Base-by-base conservation (phyloP, 441 rosid species). In the Cnidoscolus chayamansa region DNA sequence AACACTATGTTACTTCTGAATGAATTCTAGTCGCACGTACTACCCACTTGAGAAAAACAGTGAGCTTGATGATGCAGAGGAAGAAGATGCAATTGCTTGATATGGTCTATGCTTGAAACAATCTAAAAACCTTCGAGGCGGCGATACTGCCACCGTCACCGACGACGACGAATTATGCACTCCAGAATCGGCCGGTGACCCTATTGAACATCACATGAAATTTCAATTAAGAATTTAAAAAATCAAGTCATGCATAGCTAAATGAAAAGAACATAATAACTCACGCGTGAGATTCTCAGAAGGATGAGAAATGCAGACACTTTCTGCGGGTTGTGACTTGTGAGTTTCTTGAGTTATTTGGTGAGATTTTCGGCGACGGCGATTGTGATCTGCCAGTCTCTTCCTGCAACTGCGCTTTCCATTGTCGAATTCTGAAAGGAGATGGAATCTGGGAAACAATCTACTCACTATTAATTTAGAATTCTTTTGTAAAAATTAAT, bases 371-470 rank as follows among this genome's bases (percentile, higher is more conserved):
- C 98, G 82, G 71, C 99, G 81, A 48, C 99, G 89, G 7, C 97
- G 91, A 69, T 94, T 94, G 81, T 94, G 99, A 87, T 92, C 99
- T 0, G 98, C 97, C 72, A 94, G 74, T 70, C 99, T 81, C 75
- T 88, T 92, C 66, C 99, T 81, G 84, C 99, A 94, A 84, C 99
- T 94, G 50, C 99, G 94, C 80, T 94, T 94, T 11, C 98, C 98
- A 55, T 94, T 91, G 76, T 94, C 99, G 74, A 94, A 94, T 77
- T 92, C 97, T 30, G 90, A 76, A 50, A 94, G 94, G 62, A 88
- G 78, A 82, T 94, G 99, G 72, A 94, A 94, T 82, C 99, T 94
- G 89, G 45, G 37, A 59, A 49, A 60, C 13, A 45, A 59, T 51
- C 68, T 15, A 11, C 6, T 15, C n/a, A n/a, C 17, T 53, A 19